Percentiles rank a stretch among this genome's conserved stretches.
Conservation (phyloP, 1,139 yeast genomes). For the Nadsonia commutata region DNA sequence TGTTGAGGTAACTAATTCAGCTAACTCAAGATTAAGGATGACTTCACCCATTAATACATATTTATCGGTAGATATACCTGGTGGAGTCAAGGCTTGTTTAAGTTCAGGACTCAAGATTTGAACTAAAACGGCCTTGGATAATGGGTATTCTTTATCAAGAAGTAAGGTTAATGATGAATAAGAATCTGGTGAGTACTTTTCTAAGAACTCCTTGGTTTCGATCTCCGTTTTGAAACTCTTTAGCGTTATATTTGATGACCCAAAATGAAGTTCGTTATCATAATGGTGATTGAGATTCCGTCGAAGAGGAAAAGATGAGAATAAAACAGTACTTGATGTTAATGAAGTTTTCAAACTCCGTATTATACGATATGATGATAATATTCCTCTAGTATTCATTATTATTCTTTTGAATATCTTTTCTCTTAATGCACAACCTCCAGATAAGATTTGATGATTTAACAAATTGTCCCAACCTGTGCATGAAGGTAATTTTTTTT, state of each 20-base stretch:
- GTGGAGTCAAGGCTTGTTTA: neutral
- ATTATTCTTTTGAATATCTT: no score
- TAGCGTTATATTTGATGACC: neutral
- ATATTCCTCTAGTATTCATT: no score
- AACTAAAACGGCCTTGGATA: neutral
- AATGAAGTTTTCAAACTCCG: no score
- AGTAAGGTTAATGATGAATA: neutral
- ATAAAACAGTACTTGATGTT: no score
- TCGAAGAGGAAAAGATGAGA: no score
- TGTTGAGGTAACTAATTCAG: neutral
- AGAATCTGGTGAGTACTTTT: neutral
- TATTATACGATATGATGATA: no score
- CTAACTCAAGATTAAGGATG: neutral
- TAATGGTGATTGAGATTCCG: neutral
- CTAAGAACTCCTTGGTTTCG: neutral
- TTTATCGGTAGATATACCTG: neutral
- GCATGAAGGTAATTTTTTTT: neutral
- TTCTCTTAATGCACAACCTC: neutral
- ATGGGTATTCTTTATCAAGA: neutral
- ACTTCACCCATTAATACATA: neutral
- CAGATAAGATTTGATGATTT: neutral
- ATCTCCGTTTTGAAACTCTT: neutral
- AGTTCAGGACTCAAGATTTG: neutral
- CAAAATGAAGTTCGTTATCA: neutral
- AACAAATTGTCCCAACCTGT: neutral